These are phyloP conservation scores for Zygosaccharomyces kombuchaensis DNA, from an alignment of 805 yeast species.

Conservation along the genomic window DNA sequence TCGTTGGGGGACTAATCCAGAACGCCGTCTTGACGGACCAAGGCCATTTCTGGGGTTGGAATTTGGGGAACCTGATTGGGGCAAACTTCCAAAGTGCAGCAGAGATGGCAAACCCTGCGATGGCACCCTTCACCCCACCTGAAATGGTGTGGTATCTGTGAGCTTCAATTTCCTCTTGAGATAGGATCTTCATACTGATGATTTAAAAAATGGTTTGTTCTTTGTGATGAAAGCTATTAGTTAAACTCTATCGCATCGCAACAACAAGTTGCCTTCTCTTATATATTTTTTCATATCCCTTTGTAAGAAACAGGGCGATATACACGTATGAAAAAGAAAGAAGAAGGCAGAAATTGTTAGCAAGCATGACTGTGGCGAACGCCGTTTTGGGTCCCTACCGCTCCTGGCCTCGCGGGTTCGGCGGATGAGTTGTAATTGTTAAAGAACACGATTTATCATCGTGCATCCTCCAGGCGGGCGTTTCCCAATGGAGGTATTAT, in stretches of 20 bases:
- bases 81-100: constrained; percentile 50
- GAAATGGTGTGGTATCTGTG: constrained; percentile 53
- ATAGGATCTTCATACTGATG: constrained; percentile 57
- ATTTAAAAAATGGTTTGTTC: background rate
- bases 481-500: constrained; percentile 1
- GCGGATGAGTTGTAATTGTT: background rate
- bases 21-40: constrained; percentile 61
- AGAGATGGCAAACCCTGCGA: constrained; percentile 54
- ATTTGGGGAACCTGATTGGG: constrained; percentile 43
- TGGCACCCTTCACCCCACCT: constrained; percentile 61
- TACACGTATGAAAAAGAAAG: background rate
- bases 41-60: constrained; percentile 41
- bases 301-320: background rate
- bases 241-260: background rate
- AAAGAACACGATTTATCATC: background rate
- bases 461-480: background rate
- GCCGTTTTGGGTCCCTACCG: background rate
- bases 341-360: background rate
- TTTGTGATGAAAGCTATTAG: background rate
- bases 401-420: background rate
- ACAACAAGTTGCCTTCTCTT: background rate
- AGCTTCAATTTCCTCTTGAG: constrained; percentile 61
- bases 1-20: constrained; percentile 63
- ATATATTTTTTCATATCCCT: constrained; percentile 5
- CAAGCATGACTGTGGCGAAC: background rate